Conservation (phyloP, 208 protist genomes). For the Trypanosoma vivax region DNA sequence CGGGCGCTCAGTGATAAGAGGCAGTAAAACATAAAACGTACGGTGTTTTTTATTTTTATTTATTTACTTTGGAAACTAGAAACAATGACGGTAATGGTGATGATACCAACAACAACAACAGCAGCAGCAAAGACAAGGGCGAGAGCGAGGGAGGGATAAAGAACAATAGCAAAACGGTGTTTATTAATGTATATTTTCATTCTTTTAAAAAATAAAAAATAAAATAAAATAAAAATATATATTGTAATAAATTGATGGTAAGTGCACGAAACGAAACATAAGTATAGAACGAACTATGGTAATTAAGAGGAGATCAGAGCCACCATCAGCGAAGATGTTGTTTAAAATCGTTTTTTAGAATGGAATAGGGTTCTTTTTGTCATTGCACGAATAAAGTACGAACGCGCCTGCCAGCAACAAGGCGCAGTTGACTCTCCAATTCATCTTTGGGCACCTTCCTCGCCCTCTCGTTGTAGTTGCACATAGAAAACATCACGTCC, state of each 20-base stretch:
- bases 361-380: slow-evolving; percentile 50
- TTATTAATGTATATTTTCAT: neutral
- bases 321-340: too few relatives aligned
- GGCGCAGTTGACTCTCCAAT: slow-evolving; percentile 14
- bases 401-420: slow-evolving; percentile 34
- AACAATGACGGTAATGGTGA: neutral
- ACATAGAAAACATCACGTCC: slow-evolving; percentile 5
- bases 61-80: neutral
- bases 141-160: neutral
- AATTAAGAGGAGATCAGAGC: too few relatives aligned
- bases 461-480: neutral
- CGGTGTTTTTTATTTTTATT: neutral
- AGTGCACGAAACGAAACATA: too few relatives aligned
- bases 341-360: neutral
- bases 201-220: neutral
- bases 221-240: neutral
- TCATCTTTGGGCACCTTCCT: neutral
- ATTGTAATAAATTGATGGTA: too few relatives aligned
- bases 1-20: too few relatives aligned
- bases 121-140: neutral
- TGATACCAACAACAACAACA: neutral
- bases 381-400: slow-evolving; percentile 69
- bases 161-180: neutral
- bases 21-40: too few relatives aligned
- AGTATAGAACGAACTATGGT: too few relatives aligned